phyloP scores from a whole-genome alignment of 2,329 filamentous ascomycete species.

The Calonectria hongkongensis region DNA sequence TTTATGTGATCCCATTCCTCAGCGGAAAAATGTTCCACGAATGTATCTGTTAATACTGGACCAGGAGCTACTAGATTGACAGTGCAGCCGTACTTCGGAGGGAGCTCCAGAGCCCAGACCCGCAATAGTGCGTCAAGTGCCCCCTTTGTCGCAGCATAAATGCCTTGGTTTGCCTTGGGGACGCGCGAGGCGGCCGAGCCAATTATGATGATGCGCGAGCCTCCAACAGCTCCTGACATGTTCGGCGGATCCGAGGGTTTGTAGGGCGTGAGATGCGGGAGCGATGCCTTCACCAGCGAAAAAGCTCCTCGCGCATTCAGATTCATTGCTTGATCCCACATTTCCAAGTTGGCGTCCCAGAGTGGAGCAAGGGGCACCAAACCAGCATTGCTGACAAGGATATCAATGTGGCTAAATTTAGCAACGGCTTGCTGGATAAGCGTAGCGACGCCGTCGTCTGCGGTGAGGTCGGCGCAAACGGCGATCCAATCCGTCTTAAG shows the following conservation, averaged over 20 bases:
- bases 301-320: constrained; percentile 16
- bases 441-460: background rate
- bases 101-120: constrained; percentile 32
- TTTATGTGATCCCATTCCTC: constrained; percentile 25
- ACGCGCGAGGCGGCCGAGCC: constrained; percentile 37
- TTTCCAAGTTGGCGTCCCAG: constrained; percentile 17
- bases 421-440: constrained; percentile 19
- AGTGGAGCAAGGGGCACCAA: constrained; percentile 13
- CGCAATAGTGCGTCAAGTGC: constrained; percentile 32
- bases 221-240: constrained; percentile 30
- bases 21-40: constrained; percentile 27
- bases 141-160: constrained; percentile 33
- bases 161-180: constrained; percentile 29
- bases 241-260: constrained; percentile 30
- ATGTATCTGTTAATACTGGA: constrained; percentile 31
- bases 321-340: constrained; percentile 3
- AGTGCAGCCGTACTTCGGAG: constrained; percentile 25
- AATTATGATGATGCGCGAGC: constrained; percentile 33
- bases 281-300: constrained; percentile 1
- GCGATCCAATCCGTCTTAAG: constrained; percentile 33
- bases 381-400: constrained; percentile 26
- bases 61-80: constrained; percentile 22
- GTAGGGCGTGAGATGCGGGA: constrained; percentile 30
- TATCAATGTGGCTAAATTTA: constrained; percentile 33
- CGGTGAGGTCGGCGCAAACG: constrained; percentile 32